Base-by-base conservation (phyloP, 1,284 basidiomycete species). In the Wolfiporia cocos region DNA sequence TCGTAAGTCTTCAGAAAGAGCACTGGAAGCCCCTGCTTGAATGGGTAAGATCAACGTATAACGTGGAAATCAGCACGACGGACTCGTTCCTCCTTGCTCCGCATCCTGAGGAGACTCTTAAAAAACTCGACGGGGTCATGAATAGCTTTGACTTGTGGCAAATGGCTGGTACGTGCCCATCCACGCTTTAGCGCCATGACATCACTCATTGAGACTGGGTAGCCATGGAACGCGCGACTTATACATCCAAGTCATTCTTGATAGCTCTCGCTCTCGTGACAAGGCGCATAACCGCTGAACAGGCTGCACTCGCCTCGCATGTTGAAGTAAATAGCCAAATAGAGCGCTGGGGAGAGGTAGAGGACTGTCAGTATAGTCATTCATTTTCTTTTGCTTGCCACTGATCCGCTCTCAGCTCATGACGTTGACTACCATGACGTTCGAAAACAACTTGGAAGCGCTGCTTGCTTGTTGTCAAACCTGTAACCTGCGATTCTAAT, bases 361-460 rank as follows among this genome's bases (percentile, higher is more conserved):
- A 99, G 70, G 96, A 99, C 64, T 90, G 93, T 96, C 57, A 71
- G 92, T 75, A 17, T 43, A 43, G 46, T 39, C 31, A 30, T 19
- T 15, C 29, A 26, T 41, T 37, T 26, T n/a, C 11, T 32, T 3
- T 14, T 37, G 38, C 10, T 17, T 35, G 7, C 34, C 19, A 22
- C 21, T 26, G 10, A 17, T 18, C 7, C 43, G 17, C 31, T 46
- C 20, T 6, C 59, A 94, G 92, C 92, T 20, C 93, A 96, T 59
- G 93, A 97, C 62, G 95, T 99, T 34, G 95, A 99, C 65, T 88
- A 91, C 63, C 89, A 96, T 49, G 95, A 98, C 62, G 76, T 97
- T 46, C 74, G 96, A 49, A 71, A 89, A 50, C 86, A 92, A 46
- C 69, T 99, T 9, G 92, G 88, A 17, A 92, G 90, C 55, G 89